These are phyloP conservation scores for Vitis rotundifolia DNA, from an alignment of 164 flowering plant genomes.

Conservation along the genomic window DNA sequence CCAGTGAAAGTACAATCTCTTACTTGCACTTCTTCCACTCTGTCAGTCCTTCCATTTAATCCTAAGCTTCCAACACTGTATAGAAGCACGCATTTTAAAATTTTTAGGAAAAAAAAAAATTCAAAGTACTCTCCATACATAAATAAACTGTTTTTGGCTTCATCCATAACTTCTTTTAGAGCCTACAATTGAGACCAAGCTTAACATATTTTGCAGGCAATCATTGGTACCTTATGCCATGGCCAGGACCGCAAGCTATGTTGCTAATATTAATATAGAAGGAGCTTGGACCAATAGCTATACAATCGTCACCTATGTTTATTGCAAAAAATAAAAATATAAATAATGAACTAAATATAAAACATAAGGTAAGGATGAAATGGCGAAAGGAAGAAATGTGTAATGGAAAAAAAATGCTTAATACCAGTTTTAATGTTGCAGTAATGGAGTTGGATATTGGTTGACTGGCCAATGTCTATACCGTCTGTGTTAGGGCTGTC, in stretches of 20 bases:
- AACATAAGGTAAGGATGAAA: too few species aligned
- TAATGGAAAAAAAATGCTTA: too few species aligned
- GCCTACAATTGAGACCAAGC: conserved; percentile 8
- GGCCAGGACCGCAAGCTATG: conserved; percentile 59
- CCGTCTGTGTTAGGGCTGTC: conserved; percentile 42
- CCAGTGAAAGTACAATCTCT: conserved; percentile 27
- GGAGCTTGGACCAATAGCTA: conserved; percentile 37
- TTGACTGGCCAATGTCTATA: conserved; percentile 16
- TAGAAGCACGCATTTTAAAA: neutral
- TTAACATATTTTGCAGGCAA: neutral
- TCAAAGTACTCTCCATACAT: neutral
- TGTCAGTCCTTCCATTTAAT: conserved; percentile 20
- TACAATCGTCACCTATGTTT: conserved; percentile 58
- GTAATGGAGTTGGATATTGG: neutral
- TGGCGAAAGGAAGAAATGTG: too few species aligned
- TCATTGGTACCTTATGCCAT: conserved; percentile 53
- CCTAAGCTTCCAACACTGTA: conserved; percentile 67
- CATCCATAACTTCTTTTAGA: neutral
- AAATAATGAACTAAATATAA: neutral
- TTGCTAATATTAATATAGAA: conserved; percentile 31
- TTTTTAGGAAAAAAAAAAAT: neutral
- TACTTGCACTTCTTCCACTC: conserved; percentile 47
- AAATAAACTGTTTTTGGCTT: neutral
- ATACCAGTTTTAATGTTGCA: conserved; percentile 18
- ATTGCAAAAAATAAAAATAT: neutral